These are phyloP conservation scores for Fusarium drepaniforme DNA, from an alignment of 2,329 filamentous ascomycete species.

Conservation along the genomic window DNA sequence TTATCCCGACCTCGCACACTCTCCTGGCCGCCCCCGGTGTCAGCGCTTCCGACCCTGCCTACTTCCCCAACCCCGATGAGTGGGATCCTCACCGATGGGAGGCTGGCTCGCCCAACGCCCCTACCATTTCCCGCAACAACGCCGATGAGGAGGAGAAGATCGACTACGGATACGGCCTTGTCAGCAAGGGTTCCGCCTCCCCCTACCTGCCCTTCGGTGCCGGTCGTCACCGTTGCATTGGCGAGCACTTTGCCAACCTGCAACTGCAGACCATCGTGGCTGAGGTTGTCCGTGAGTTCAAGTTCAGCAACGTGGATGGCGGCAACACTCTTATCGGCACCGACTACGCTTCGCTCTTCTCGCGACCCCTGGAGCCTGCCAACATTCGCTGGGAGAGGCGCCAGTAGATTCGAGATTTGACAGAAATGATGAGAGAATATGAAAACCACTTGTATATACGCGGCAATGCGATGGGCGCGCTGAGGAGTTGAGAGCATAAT, in stretches of 20 bases:
- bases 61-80: conserved; percentile 83
- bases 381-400: conserved; percentile 82
- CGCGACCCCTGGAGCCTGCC: conserved; percentile 77
- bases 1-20: conserved; percentile 83
- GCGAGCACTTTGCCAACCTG: conserved; percentile 95
- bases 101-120: conserved; percentile 68
- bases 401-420: conserved; percentile 49
- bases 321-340: conserved; percentile 75
- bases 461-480: conserved; percentile 41
- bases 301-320: conserved; percentile 82
- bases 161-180: conserved; percentile 93
- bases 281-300: conserved; percentile 81
- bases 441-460: conserved; percentile 43
- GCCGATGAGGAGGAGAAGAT: conserved; percentile 80
- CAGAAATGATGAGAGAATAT: conserved; percentile 28
- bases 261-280: conserved; percentile 90
- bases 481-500: conserved; percentile 45
- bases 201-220: conserved; percentile 96
- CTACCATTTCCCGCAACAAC: conserved; percentile 58
- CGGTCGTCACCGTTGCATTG: conserved; percentile 93
- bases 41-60: conserved; percentile 75
- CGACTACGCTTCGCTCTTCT: conserved; percentile 79
- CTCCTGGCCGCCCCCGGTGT: conserved; percentile 90
- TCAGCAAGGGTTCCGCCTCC: conserved; percentile 89
- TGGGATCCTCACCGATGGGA: conserved; percentile 97